A percentile compares a stretch with the other conserved stretches of the same genome.
These are phyloP conservation scores for Globisporangium spiculum DNA, from an alignment of 352 stramenopile species.

Conservation along the genomic window DNA sequence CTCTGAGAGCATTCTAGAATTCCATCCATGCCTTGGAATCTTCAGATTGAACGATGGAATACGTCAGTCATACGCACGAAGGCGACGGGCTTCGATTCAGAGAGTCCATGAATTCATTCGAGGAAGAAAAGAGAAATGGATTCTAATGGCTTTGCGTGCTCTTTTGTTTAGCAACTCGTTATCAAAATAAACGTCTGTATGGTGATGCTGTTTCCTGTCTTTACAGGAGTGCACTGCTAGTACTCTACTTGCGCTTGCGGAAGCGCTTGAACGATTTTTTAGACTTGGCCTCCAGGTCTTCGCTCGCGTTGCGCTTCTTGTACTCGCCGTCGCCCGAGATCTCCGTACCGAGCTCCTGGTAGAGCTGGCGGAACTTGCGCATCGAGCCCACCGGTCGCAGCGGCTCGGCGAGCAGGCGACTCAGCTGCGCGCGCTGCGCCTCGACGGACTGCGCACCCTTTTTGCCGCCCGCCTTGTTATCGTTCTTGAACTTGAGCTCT, in stretches of 20 bases:
- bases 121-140: neutral
- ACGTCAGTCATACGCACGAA: no score
- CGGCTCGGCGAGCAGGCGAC: conserved; percentile 48
- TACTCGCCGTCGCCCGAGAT: conserved; percentile 74
- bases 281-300: conserved; percentile 64
- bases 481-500: conserved; percentile 65
- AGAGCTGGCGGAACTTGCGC: conserved; percentile 79
- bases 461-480: conserved; percentile 46
- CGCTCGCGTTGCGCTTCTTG: conserved; percentile 64
- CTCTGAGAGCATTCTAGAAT: no score
- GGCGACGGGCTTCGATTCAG: no score
- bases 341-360: conserved; percentile 72
- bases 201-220: neutral
- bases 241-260: conserved; percentile 32
- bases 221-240: neutral
- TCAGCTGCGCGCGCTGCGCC: conserved; percentile 56
- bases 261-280: conserved; percentile 87
- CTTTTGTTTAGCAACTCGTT: neutral
- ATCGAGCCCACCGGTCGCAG: conserved; percentile 73
- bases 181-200: neutral
- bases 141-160: neutral
- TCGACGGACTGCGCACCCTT: conserved; percentile 35
- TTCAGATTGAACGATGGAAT: no score
- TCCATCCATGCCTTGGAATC: no score
- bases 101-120: no score